Evolutionary conservation across 345 rosid species (phyloP).

Genomic region (Citrus sp.): DNA sequence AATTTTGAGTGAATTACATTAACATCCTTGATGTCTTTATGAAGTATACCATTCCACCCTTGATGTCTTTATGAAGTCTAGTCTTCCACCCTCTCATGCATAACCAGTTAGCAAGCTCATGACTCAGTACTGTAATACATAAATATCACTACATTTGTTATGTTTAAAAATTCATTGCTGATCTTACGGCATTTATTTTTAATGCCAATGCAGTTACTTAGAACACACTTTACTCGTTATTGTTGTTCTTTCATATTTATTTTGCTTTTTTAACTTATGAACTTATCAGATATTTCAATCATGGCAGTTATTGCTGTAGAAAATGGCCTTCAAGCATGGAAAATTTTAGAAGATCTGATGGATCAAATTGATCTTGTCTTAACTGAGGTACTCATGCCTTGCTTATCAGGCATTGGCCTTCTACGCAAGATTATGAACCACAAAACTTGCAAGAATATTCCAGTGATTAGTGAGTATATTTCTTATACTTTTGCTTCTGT

Average conservation of each 20-base stretch:
- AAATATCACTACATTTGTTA: background rate
- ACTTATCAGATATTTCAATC: background rate
- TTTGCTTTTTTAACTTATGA: background rate
- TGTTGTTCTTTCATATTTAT: too few relatives aligned
- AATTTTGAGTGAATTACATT: background rate
- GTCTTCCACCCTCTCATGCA: background rate
- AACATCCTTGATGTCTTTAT: background rate
- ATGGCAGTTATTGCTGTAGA: slow-evolving; percentile 45
- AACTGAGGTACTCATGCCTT: slow-evolving; percentile 57
- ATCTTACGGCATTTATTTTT: background rate
- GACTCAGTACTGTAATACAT: background rate
- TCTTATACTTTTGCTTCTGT: background rate
- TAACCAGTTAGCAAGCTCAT: background rate
- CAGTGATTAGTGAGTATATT: slow-evolving; percentile 51
- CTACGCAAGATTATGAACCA: slow-evolving; percentile 56
- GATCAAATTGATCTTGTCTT: slow-evolving; percentile 53
- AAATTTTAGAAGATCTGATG: slow-evolving; percentile 40
- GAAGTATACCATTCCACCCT: background rate
- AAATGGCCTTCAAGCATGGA: slow-evolving; percentile 69
- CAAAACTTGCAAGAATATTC: slow-evolving; percentile 50
- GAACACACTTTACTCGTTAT: too few relatives aligned
- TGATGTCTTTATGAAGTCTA: background rate
- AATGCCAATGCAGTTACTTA: background rate
- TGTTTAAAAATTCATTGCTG: background rate
- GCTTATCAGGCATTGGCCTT: slow-evolving; percentile 55